Conservation (phyloP, 495 filamentous ascomycete genomes). For the Oidiodendron maius region DNA sequence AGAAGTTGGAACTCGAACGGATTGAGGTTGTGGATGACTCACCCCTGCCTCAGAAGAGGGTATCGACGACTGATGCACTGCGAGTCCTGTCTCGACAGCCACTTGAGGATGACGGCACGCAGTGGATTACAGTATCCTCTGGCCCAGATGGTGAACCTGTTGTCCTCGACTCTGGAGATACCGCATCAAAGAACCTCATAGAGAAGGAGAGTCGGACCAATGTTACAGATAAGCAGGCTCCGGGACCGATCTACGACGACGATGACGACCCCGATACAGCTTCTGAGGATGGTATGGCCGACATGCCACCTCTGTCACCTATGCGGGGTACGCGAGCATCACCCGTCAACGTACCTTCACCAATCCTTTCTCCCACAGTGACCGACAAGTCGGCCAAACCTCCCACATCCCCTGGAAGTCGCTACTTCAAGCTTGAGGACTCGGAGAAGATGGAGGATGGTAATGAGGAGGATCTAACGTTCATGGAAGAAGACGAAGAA, state of each 20-base stretch:
- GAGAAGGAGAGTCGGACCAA: neutral
- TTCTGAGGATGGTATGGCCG: constrained; percentile 22
- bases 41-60: constrained; percentile 17
- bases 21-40: constrained; percentile 18
- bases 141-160: constrained; percentile 21
- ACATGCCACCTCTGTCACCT: constrained; percentile 24
- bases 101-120: constrained; percentile 23
- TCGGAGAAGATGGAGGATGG: constrained; percentile 1
- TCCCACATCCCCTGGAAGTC: too few species aligned
- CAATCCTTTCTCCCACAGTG: constrained; percentile 1
- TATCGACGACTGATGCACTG: constrained; percentile 24
- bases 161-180: constrained; percentile 1
- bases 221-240: neutral
- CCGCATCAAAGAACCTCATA: neutral
- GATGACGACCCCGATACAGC: constrained; percentile 11
- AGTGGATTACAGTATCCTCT: constrained; percentile 25
- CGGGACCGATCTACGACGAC: neutral
- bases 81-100: constrained; percentile 22
- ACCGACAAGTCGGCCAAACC: neutral
- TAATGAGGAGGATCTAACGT: constrained; percentile 5
- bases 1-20: constrained; percentile 15
- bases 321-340: constrained; percentile 19
- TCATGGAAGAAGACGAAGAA: constrained; percentile 14
- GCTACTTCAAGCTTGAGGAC: neutral
- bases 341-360: constrained; percentile 9